Conservation (phyloP, 495 filamentous ascomycete species). For the Penicillium canescens region DNA sequence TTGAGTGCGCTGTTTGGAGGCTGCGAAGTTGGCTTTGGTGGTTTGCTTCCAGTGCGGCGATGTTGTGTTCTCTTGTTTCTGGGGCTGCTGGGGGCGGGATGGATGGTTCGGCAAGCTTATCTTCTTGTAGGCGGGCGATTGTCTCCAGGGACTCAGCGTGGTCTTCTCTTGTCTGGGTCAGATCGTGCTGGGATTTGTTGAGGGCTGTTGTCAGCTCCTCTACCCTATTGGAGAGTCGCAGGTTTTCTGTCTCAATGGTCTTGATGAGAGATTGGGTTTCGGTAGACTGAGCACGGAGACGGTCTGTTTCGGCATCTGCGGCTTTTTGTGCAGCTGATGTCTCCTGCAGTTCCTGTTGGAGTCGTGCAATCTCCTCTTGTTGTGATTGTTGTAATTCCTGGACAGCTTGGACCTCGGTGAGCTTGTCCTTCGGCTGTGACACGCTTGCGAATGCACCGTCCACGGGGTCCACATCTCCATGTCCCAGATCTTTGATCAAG, state of each 20-base stretch:
- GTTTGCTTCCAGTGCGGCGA: slow-evolving; percentile 30
- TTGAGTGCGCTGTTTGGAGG: slow-evolving; percentile 40
- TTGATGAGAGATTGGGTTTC: slow-evolving; percentile 46
- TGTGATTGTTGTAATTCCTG: slow-evolving; percentile 21
- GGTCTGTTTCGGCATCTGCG: slow-evolving; percentile 33
- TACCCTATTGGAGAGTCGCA: slow-evolving; percentile 32
- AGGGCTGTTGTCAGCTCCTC: slow-evolving; percentile 38
- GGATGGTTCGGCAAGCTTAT: slow-evolving; percentile 53
- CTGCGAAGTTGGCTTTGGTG: slow-evolving; percentile 41
- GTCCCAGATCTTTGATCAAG: slow-evolving; percentile 39
- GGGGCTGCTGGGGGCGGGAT: slow-evolving; percentile 23
- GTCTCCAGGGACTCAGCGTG: slow-evolving; percentile 57
- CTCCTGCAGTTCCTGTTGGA: slow-evolving; percentile 33
- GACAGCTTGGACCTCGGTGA: slow-evolving; percentile 16
- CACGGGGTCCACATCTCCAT: slow-evolving; percentile 5
- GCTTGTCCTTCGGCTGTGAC: slow-evolving; percentile 22
- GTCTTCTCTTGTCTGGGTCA: slow-evolving; percentile 34
- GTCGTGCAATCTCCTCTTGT: slow-evolving; percentile 23
- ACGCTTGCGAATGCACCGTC: slow-evolving; percentile 11
- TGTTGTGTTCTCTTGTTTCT: slow-evolving; percentile 7
- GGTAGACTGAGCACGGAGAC: slow-evolving; percentile 36
- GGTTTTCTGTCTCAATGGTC: slow-evolving; percentile 50
- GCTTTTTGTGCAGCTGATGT: slow-evolving; percentile 26
- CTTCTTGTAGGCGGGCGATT: slow-evolving; percentile 85
- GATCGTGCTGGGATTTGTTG: slow-evolving; percentile 34